Percentiles rank a stretch among this genome's conserved stretches.
Evolutionary conservation across 1,284 basidiomycete species (phyloP).

Genomic region (Apiotrichum veenhuisii): DNA sequence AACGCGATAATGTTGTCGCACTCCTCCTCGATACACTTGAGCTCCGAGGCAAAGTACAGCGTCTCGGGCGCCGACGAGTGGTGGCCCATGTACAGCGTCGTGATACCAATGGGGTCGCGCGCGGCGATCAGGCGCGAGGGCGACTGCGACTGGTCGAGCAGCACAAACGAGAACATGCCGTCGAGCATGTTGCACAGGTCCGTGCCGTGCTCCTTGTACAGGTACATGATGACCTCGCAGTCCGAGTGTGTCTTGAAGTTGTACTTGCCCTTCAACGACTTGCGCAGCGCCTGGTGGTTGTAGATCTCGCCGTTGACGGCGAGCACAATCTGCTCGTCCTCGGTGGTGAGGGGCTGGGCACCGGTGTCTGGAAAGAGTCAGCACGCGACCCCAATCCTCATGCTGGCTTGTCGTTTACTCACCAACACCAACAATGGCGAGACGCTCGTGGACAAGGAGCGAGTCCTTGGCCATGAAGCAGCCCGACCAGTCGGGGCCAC

Average conservation of each 20-base stretch:
- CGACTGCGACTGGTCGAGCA: constrained; percentile 85
- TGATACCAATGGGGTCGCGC: constrained; percentile 96
- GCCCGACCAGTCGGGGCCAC: constrained; percentile 95
- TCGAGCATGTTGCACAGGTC: constrained; percentile 76
- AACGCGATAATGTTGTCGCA: constrained; percentile 94
- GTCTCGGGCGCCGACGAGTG: constrained; percentile 77
- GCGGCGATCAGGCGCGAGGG: constrained; percentile 91
- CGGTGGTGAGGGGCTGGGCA: constrained; percentile 88
- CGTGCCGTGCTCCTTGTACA: constrained; percentile 79
- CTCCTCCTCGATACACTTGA: constrained; percentile 87
- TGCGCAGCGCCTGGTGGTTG: constrained; percentile 85
- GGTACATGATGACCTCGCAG: constrained; percentile 93
- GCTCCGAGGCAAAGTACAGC: constrained; percentile 91
- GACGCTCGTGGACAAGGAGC: constrained; percentile 81
- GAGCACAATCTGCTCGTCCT: constrained; percentile 79
- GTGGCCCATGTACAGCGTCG: constrained; percentile 96
- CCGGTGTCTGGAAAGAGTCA: constrained; percentile 70
- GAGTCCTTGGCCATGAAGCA: constrained; percentile 77
- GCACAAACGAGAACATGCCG: constrained; percentile 98
- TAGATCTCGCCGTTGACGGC: constrained; percentile 99
- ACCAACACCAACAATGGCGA: constrained; percentile 98
- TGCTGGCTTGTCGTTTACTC: constrained; percentile 45
- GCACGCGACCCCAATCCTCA: neutral
- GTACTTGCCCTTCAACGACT: constrained; percentile 61
- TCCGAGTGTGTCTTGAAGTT: constrained; percentile 98